These are phyloP conservation scores for Penicillium sp. DNA, from an alignment of 2,329 filamentous ascomycete genomes.

Conservation along the genomic window DNA sequence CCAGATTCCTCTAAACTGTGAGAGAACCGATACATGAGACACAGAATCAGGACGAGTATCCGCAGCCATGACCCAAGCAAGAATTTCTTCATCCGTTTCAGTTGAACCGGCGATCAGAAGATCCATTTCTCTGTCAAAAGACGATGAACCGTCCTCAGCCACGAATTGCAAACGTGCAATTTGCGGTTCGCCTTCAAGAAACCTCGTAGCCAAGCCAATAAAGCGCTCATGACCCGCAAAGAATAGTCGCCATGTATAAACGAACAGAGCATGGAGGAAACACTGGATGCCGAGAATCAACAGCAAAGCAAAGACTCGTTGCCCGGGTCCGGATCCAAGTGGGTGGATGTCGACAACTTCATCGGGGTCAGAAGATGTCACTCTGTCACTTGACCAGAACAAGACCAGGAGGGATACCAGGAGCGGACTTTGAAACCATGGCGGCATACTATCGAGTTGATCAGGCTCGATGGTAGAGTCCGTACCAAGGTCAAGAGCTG, in stretches of 20 bases:
- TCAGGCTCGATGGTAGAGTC: not conserved
- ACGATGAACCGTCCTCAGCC: not conserved
- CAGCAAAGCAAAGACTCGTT: not conserved
- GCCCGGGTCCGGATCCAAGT: not conserved
- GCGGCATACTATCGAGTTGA: not conserved
- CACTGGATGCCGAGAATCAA: not conserved
- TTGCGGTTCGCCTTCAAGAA: not conserved
- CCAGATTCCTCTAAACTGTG: not conserved
- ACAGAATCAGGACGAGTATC: not conserved
- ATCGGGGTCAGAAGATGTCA: constrained; percentile 1
- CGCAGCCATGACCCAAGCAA: not conserved
- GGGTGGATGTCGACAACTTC: not conserved
- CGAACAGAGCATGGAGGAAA: not conserved
- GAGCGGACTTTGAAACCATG: not conserved
- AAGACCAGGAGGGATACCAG: constrained; percentile 4
- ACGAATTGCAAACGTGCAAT: constrained; percentile 5
- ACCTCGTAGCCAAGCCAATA: not conserved
- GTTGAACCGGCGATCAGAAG: not conserved
- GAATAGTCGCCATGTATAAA: not conserved
- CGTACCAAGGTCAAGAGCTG: not conserved
- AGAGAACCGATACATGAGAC: not conserved
- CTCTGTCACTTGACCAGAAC: not conserved
- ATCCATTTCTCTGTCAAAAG: not conserved
- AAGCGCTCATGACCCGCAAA: not conserved
- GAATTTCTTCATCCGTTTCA: not conserved